Evolutionary conservation across 164 flowering plant genomes (phyloP).

Genomic region (Sextonia rubra): DNA sequence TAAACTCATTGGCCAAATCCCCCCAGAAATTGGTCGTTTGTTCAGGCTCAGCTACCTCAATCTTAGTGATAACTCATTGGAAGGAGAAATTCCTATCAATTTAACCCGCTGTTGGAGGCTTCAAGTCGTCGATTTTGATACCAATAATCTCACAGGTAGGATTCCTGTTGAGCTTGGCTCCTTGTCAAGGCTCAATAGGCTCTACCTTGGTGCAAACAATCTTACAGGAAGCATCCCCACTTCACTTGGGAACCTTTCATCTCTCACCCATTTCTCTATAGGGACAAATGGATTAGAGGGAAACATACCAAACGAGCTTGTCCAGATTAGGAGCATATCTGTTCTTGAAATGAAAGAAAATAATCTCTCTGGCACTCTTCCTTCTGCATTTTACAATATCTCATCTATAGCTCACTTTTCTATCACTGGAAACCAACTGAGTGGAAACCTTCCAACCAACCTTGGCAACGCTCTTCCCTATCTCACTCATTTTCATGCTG

Average conservation of each 20-base stretch:
- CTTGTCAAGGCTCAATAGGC: not conserved
- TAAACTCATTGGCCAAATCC: conserved; percentile 5
- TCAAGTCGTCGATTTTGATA: not conserved
- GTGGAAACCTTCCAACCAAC: conserved; percentile 21
- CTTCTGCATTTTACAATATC: conserved; percentile 32
- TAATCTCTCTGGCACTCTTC: not conserved
- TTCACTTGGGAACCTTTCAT: conserved; percentile 2
- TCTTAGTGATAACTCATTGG: not conserved
- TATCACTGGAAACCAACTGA: conserved; percentile 9
- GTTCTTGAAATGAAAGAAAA: not conserved
- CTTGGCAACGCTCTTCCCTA: conserved; percentile 27
- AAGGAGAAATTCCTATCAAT: conserved; percentile 13
- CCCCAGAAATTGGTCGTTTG: conserved; percentile 14
- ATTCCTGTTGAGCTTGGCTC: not conserved
- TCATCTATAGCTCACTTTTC: conserved; percentile 21
- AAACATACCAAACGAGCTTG: not conserved
- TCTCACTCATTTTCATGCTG: conserved; percentile 1
- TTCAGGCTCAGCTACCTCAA: not conserved
- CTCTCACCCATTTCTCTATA: not conserved
- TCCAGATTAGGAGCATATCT: not conserved
- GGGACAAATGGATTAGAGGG: not conserved
- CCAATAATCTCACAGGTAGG: conserved; percentile 3
- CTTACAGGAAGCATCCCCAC: not conserved
- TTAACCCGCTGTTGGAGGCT: conserved; percentile 9
- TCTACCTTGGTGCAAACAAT: not conserved